Evolutionary conservation across 352 stramenopile genomes (phyloP).

Genomic region (Albugo candida): DNA sequence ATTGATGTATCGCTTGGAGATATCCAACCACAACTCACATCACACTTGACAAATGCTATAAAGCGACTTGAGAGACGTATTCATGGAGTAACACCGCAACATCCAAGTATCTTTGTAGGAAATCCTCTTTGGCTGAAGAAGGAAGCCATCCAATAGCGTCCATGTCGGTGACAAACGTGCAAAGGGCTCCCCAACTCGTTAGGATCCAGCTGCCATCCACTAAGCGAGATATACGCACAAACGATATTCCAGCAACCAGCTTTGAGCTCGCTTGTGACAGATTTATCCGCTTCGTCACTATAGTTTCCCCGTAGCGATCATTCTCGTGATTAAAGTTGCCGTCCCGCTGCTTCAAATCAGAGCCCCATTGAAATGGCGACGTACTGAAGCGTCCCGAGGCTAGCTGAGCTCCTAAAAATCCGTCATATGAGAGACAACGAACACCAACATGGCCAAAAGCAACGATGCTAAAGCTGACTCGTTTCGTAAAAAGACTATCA

Average conservation of each 20-base stretch:
- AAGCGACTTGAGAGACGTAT: no score
- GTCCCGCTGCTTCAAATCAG: constrained; percentile 19
- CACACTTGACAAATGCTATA: no score
- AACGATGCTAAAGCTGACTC: background rate
- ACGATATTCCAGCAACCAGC: constrained; percentile 16
- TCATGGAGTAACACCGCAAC: constrained; percentile 43
- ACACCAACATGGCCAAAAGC: background rate
- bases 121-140: constrained; percentile 18
- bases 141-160: constrained; percentile 35
- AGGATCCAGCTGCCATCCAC: constrained; percentile 56
- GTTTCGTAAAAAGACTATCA: constrained; percentile 13
- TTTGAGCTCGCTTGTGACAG: constrained; percentile 56
- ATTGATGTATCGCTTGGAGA: no score
- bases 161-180: constrained; percentile 56
- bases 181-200: constrained; percentile 25
- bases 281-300: constrained; percentile 60
- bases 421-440: constrained; percentile 17
- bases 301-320: constrained; percentile 18
- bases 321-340: constrained; percentile 6
- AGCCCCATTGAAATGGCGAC: constrained; percentile 47
- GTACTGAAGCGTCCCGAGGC: constrained; percentile 43
- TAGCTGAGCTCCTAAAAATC: constrained; percentile 36
- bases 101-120: constrained; percentile 32
- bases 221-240: constrained; percentile 36
- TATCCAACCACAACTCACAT: no score